Base-by-base conservation (phyloP, 306 rosid genomes). In the Cucumis cinereus region DNA sequence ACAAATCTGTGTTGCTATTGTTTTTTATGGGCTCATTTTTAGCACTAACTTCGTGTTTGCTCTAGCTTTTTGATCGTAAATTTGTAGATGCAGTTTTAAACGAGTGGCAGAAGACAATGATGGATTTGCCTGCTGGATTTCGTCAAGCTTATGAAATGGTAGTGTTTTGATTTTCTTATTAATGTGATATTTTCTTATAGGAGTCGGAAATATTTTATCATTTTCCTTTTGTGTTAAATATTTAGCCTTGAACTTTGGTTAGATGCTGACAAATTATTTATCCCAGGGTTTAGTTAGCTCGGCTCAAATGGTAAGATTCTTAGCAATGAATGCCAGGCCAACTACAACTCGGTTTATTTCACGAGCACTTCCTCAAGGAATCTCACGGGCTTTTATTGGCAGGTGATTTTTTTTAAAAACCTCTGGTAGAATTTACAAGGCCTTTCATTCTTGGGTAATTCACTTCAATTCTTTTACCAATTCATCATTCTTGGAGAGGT, bases 131-230 rank as follows among this genome's bases (percentile, higher is more conserved):
- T 74, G 99, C 98, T 67, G 99, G 99, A 75, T 84, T 94, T 66
- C 97, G 99, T 23, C 98, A 94, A 86, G 97, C 99, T 66, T 92
- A 90, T 85, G 99, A 95, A 87, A 89, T 95, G 99, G 98, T 92
- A 66, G 73, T 22, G 69, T 79, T 57, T 28, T 30, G 35, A 30
- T 30, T 30, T 2, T 30, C 35, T 30, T 30, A 30, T 30, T 3
- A 30, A 0, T 30, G 35, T 30, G 35, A 55, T 54, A 35, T 47
- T 60, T 76, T 84, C 80, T 81, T 76, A 69, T 30, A 4, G 81
- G 79, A 76, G 54, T 50, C 73, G 36, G 73, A 20, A 20, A 67
- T 41, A 67, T 68, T 68, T 28, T 45, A 43, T 69, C 13, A 24
- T 69, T 69, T 47, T 20, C 41, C 16, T 70, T 47, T 47, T 24